Percentiles rank a stretch among this genome's conserved stretches.
phyloP scores from a whole-genome alignment of 2,329 filamentous ascomycete species.

The Colletotrichum simmondsii region DNA sequence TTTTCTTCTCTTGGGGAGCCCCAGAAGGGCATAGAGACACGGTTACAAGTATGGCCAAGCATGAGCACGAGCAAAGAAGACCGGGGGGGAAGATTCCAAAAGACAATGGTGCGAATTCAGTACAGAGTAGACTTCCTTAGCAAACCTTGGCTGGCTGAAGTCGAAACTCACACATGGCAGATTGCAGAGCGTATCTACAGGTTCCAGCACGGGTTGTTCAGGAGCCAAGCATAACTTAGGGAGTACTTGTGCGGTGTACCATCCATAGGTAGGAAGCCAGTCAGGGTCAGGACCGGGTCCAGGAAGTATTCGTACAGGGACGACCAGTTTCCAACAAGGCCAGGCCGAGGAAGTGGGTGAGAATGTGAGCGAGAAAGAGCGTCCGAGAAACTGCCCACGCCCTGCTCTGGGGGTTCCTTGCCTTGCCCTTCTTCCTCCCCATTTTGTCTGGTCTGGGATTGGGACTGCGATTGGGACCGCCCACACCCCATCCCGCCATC shows the following conservation, averaged over 20 bases:
- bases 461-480: neutral
- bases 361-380: neutral
- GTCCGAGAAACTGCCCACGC: conserved; percentile 3
- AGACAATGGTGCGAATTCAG: neutral
- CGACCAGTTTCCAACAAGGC: neutral
- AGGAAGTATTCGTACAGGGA: neutral
- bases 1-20: neutral
- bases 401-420: conserved; percentile 1
- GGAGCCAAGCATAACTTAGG: neutral
- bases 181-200: neutral
- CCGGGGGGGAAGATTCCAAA: neutral
- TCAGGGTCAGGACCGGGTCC: neutral
- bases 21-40: neutral
- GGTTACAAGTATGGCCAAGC: neutral
- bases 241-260: neutral
- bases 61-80: neutral
- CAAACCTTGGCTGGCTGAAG: neutral
- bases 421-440: conserved; percentile 14
- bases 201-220: neutral
- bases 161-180: neutral
- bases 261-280: neutral
- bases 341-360: neutral
- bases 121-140: neutral
- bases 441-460: neutral
- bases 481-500: conserved; percentile 20